A percentile compares a stretch with the other conserved stretches of the same genome.
Conservation (phyloP, 352 stramenopile genomes). For the Pythium phragmiticola region DNA sequence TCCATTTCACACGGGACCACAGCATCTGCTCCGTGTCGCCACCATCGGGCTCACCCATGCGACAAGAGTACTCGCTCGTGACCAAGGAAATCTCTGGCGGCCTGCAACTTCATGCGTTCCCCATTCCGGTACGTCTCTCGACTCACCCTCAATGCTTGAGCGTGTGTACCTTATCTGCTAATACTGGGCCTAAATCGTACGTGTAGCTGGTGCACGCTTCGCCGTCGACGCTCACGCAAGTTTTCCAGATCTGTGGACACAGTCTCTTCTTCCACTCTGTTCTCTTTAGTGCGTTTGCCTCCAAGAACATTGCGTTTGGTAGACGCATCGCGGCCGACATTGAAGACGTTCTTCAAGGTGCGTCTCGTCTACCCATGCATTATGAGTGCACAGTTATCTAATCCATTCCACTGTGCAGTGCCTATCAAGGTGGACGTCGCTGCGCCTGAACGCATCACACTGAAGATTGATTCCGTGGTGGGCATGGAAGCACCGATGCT, state of each 20-base stretch:
- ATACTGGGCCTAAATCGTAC: background rate
- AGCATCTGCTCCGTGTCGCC: conserved; percentile 74
- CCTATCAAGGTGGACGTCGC: conserved; percentile 82
- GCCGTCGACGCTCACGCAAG: conserved; percentile 49
- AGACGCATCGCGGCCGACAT: conserved; percentile 57
- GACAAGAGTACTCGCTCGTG: conserved; percentile 76
- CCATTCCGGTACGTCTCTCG: conserved; percentile 53
- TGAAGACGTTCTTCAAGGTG: conserved; percentile 66
- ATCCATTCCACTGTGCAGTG: conserved; percentile 31
- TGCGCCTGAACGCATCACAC: conserved; percentile 70
- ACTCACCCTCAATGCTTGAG: background rate
- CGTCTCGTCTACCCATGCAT: background rate
- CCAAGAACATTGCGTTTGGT: conserved; percentile 70
- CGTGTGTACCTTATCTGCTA: background rate
- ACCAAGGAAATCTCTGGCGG: conserved; percentile 87
- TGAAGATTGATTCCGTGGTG: conserved; percentile 69
- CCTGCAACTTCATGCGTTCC: conserved; percentile 76
- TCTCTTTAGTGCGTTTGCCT: conserved; percentile 71
- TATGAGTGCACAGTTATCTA: background rate
- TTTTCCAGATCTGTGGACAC: conserved; percentile 80
- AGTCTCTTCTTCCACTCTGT: conserved; percentile 88
- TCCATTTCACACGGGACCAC: conserved; percentile 74
- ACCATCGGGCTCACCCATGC: conserved; percentile 47
- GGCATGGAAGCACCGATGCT: conserved; percentile 57
- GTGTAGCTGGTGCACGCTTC: conserved; percentile 62